Evolutionary conservation across 257 asterid species (phyloP), one percentile per base, ranked within the genome.

Genomic region (Solanum peruvianum): DNA sequence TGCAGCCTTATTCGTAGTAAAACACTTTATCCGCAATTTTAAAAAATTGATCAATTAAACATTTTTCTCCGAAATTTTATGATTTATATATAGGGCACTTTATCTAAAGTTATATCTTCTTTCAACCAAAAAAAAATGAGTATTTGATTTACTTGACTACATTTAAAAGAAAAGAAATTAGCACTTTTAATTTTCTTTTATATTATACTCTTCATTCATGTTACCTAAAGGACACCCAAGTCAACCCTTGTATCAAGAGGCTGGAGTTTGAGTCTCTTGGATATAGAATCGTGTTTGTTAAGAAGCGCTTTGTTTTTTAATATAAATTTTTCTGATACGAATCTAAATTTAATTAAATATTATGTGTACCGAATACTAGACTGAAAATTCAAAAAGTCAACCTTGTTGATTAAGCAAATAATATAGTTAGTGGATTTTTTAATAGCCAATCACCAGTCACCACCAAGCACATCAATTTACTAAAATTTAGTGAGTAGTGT

Each of bases 241-340:
- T 29, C 18, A 29, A 47, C 42, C 42, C 42, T 35, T 35, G 39
- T 35, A 35, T 1, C 39, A 35, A 5, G 39, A 5, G 39, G 7
- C 39, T 35, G 1, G 39, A 5, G 39, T 35, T 35, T 1, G 39
- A 5, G 39, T 35, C 7, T 1, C 39, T 5, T 1, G 1, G 1
- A 5, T 35, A 35, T 5, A 0, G 7, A 35, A 5, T 35, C 39
- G 35, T 33, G 1, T 33, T 33, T 33, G 35, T 33, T 4, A 33
- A 35, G 39, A 35, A 35, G 1, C 5, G 7, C 1, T 35, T 35
- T 5, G 1, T 5, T 1, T 5, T 5, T 35, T 37, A 37, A 37
- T 5, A 4, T 35, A 1, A 35, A 5, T 1, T 3, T 5, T 35
- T 35, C 0, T 35, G 7, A 0, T 0, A 35, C 7, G 1, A 35